Conservation (phyloP, 306 rosid genomes). For the Pueraria montana region DNA sequence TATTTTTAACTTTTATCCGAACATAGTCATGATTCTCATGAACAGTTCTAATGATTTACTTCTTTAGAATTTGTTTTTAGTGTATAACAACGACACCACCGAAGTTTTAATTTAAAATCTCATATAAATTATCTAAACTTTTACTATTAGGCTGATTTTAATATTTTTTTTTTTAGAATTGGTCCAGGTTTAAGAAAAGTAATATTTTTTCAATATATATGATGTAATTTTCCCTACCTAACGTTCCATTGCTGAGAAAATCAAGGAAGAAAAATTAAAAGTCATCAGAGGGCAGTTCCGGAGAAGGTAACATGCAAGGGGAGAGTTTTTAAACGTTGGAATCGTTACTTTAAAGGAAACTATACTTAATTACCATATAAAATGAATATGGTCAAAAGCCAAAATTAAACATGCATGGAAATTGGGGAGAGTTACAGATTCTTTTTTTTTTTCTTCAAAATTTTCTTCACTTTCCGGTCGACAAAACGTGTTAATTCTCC, state of each 20-base stretch:
- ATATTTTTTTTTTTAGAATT: background rate
- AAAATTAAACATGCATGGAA: background rate
- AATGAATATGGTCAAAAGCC: background rate
- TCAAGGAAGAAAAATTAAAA: background rate
- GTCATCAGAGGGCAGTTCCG: background rate
- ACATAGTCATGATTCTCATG: background rate
- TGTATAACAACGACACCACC: background rate
- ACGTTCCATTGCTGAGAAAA: background rate
- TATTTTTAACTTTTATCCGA: background rate
- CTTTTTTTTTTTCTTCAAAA: background rate
- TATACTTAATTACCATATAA: background rate
- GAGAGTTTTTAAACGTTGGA: background rate
- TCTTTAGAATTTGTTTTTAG: background rate
- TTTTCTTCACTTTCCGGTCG: constrained; percentile 28
- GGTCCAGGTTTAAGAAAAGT: background rate
- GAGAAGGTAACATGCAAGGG: constrained; percentile 42
- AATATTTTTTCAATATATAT: background rate
- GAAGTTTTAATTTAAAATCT: background rate
- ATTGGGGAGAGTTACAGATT: background rate
- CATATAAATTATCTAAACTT: background rate
- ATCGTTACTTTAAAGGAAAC: background rate
- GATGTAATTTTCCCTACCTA: background rate
- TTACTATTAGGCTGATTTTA: background rate
- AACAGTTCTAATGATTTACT: background rate
- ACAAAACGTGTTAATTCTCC: constrained; percentile 48